Evolutionary conservation across 495 filamentous ascomycete species (phyloP).

Genomic region (Podospora tetraspora): DNA sequence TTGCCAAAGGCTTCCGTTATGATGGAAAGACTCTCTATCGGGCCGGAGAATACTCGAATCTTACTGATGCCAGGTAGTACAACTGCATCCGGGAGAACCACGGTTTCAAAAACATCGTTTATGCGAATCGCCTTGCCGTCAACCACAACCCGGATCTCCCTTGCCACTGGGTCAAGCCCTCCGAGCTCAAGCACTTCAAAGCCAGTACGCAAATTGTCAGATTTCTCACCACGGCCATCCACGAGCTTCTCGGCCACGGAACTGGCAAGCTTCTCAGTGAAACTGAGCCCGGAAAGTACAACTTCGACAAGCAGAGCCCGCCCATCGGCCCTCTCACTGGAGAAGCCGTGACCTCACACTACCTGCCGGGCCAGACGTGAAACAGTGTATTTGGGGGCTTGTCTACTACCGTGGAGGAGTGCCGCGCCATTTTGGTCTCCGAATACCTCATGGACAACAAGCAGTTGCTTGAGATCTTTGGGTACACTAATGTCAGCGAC

Average conservation of each 20-base stretch:
- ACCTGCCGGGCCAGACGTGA: background rate
- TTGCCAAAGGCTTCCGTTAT: constrained; percentile 3
- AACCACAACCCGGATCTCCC: background rate
- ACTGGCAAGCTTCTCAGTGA: background rate
- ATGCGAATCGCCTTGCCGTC: background rate
- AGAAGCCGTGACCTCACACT: background rate
- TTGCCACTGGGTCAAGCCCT: background rate
- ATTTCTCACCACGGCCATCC: background rate
- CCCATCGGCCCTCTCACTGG: background rate
- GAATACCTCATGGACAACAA: background rate
- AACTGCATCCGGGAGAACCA: background rate
- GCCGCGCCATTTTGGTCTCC: background rate
- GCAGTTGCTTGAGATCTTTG: background rate
- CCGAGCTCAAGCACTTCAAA: background rate
- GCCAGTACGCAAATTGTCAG: background rate
- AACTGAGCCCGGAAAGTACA: background rate
- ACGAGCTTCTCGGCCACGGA: background rate
- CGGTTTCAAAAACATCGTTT: background rate
- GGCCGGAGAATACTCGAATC: constrained; percentile 14
- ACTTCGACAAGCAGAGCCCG: background rate
- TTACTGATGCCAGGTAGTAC: background rate
- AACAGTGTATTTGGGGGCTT: background rate
- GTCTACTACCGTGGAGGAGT: background rate
- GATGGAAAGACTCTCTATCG: constrained; percentile 12
- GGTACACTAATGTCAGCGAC: background rate